Conservation (phyloP, 768 basidiomycete genomes). For the Lentinula aciculospora region DNA sequence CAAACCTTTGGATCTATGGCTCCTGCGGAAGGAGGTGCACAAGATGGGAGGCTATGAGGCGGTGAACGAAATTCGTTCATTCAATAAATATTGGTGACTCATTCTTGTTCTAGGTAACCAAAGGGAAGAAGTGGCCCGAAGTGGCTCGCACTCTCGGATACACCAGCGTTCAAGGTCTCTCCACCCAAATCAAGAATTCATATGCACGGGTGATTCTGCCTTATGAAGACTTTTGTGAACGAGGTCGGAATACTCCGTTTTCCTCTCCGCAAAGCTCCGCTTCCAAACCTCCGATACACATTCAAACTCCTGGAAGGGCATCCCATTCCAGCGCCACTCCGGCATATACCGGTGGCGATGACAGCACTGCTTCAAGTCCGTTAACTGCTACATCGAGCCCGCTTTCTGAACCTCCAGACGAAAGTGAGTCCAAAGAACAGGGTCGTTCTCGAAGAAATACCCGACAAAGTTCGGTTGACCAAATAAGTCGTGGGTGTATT, state of each 20-base stretch:
- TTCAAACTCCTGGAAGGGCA: constrained; percentile 24
- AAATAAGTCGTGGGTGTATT: constrained; percentile 28
- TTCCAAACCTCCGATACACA: not conserved
- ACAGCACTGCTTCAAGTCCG: constrained; percentile 68
- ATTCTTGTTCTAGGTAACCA: constrained; percentile 57
- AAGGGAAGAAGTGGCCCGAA: constrained; percentile 83
- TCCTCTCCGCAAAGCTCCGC: constrained; percentile 6
- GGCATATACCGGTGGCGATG: constrained; percentile 30
- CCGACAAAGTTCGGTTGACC: constrained; percentile 49
- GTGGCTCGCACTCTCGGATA: constrained; percentile 81
- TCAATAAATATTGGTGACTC: constrained; percentile 7
- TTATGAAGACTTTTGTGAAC: constrained; percentile 87
- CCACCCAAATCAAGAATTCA: constrained; percentile 84
- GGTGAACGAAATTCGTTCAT: constrained; percentile 38
- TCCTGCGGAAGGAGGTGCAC: constrained; percentile 86
- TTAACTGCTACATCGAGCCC: constrained; percentile 73
- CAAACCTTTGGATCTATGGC: constrained; percentile 90
- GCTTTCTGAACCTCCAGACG: constrained; percentile 77
- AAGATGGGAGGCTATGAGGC: constrained; percentile 83
- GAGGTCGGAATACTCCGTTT: constrained; percentile 60
- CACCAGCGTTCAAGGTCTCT: constrained; percentile 74
- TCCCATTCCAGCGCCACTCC: constrained; percentile 33
- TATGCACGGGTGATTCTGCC: constrained; percentile 90
- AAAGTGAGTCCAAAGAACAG: constrained; percentile 56
- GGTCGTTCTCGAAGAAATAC: constrained; percentile 44